phyloP scores from a whole-genome alignment of 2,329 filamentous ascomycete species.

The Colletotrichum filicis region DNA sequence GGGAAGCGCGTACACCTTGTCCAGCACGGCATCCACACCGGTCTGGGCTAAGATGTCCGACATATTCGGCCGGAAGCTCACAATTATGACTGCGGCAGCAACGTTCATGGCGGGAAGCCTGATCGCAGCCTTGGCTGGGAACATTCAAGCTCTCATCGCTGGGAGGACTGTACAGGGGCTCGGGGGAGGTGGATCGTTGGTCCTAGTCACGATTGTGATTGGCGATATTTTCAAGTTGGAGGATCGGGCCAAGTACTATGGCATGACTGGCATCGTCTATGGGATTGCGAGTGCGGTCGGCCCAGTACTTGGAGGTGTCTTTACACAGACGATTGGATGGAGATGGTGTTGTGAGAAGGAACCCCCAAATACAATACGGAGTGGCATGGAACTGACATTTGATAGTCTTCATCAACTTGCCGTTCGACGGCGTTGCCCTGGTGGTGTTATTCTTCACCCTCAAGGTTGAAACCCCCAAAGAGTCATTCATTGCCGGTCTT shows the following conservation, averaged over 20 bases:
- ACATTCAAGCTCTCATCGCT: slow-evolving; percentile 43
- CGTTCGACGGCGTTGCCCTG: slow-evolving; percentile 55
- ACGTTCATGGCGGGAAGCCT: slow-evolving; percentile 45
- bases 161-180: slow-evolving; percentile 47
- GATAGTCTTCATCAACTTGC: slow-evolving; percentile 55
- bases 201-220: slow-evolving; percentile 50
- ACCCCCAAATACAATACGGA: neutral
- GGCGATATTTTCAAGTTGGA: slow-evolving; percentile 49
- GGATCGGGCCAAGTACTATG: slow-evolving; percentile 56
- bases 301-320: slow-evolving; percentile 66
- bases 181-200: slow-evolving; percentile 49
- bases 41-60: slow-evolving; percentile 70
- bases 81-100: slow-evolving; percentile 45
- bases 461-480: slow-evolving; percentile 66
- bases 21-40: slow-evolving; percentile 70
- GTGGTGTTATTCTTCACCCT: slow-evolving; percentile 43
- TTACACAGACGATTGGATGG: slow-evolving; percentile 67
- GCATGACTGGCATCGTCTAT: slow-evolving; percentile 67
- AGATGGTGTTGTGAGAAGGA: slow-evolving; percentile 62
- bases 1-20: slow-evolving; percentile 40
- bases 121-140: neutral
- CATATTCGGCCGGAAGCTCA: slow-evolving; percentile 53
- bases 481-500: slow-evolving; percentile 63
- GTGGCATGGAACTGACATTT: neutral
- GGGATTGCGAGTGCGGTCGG: slow-evolving; percentile 65